phyloP scores from a whole-genome alignment of 2,329 filamentous ascomycete genomes.

The Penicillium paneum region DNA sequence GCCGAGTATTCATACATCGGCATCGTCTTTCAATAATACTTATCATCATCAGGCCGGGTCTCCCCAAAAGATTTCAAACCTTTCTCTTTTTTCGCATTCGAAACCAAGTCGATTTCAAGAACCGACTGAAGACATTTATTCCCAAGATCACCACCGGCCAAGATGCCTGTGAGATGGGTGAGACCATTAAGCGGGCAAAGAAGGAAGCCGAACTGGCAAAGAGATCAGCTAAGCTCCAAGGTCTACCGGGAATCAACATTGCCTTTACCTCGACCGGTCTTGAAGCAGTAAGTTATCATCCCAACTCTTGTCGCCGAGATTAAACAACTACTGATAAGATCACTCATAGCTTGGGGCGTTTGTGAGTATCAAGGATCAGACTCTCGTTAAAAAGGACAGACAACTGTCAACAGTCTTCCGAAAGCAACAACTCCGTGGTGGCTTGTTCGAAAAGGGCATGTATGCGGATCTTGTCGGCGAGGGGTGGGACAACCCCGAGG shows the following conservation, averaged over 20 bases:
- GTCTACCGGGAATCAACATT: conserved; percentile 8
- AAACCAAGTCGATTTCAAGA: conserved; percentile 7
- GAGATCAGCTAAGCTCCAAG: not conserved
- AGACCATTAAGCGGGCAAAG: conserved; percentile 1
- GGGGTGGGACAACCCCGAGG: conserved; percentile 12
- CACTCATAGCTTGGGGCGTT: conserved; percentile 2
- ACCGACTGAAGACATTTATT: conserved; percentile 7
- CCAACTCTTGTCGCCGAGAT: not conserved
- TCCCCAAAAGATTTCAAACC: conserved; percentile 5
- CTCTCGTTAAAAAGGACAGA: not conserved
- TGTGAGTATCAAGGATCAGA: not conserved
- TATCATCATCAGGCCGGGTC: not conserved
- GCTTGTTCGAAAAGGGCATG: conserved; percentile 14
- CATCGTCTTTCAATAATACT: not conserved
- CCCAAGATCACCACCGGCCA: conserved; percentile 13
- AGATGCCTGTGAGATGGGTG: conserved; percentile 1
- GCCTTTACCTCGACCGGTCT: conserved; percentile 8
- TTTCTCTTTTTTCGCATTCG: conserved; percentile 16
- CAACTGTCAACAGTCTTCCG: not conserved
- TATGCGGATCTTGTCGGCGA: conserved; percentile 11
- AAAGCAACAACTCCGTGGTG: not conserved
- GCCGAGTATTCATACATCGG: not conserved
- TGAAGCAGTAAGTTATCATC: conserved; percentile 3
- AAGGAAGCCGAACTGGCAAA: not conserved
- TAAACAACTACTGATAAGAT: not conserved